These are phyloP conservation scores for Botrytis hyacinthi DNA, from an alignment of 2,329 filamentous ascomycete genomes.

Conservation along the genomic window DNA sequence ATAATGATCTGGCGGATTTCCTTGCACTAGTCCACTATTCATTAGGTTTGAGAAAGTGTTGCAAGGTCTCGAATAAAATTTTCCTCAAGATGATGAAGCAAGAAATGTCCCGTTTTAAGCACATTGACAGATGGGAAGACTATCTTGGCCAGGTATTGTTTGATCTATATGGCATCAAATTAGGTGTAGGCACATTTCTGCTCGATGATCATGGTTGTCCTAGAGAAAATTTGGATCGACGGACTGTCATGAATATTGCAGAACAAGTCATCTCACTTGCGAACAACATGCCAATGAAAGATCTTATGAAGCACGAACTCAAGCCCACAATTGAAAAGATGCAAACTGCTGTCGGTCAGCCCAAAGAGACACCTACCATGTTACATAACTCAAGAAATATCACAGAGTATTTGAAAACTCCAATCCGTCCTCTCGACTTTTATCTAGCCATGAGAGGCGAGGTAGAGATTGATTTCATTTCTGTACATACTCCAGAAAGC, in stretches of 20 bases:
- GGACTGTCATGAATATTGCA: conserved; percentile 76
- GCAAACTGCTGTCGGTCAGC: conserved; percentile 77
- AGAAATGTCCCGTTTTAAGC: conserved; percentile 74
- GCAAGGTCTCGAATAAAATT: conserved; percentile 79
- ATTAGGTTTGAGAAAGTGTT: conserved; percentile 79
- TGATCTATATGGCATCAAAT: conserved; percentile 78
- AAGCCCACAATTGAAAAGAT: conserved; percentile 90
- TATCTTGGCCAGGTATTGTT: conserved; percentile 84
- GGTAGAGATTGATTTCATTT: conserved; percentile 68
- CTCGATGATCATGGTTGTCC: conserved; percentile 78
- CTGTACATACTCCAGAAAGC: conserved; percentile 66
- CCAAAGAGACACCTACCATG: conserved; percentile 76
- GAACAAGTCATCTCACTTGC: conserved; percentile 81
- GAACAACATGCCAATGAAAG: conserved; percentile 82
- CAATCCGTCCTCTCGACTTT: conserved; percentile 77
- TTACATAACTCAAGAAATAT: conserved; percentile 85
- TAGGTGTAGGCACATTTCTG: conserved; percentile 64
- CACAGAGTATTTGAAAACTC: conserved; percentile 75
- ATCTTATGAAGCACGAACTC: conserved; percentile 86
- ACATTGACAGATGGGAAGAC: conserved; percentile 78
- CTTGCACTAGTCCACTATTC: conserved; percentile 80
- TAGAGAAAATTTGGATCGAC: conserved; percentile 72
- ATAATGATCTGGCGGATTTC: conserved; percentile 74
- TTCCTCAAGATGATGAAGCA: conserved; percentile 87
- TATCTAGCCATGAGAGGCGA: conserved; percentile 79